These are phyloP conservation scores for Tylopilus sp. DNA, from an alignment of 1,284 basidiomycete genomes.

Conservation along the genomic window DNA sequence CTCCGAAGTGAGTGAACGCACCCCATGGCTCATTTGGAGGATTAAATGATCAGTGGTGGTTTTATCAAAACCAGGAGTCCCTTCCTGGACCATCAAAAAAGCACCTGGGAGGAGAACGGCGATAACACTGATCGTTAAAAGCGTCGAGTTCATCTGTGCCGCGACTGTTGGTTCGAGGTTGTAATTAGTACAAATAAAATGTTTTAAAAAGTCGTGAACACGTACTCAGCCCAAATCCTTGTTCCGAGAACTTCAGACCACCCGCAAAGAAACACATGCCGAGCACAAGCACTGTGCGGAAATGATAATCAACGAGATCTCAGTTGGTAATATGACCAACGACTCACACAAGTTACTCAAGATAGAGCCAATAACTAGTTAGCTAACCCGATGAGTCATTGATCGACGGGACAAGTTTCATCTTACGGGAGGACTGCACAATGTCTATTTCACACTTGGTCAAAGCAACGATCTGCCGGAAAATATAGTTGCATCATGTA, in stretches of 20 bases:
- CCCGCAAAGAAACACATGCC: slow-evolving; percentile 89
- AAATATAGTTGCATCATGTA: slow-evolving; percentile 18
- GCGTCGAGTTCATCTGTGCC: slow-evolving; percentile 82
- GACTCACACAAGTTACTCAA: slow-evolving; percentile 80
- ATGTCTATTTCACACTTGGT: slow-evolving; percentile 84
- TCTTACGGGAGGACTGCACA: slow-evolving; percentile 85
- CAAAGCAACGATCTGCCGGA: slow-evolving; percentile 81
- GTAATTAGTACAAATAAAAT: slow-evolving; percentile 5
- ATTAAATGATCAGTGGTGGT: slow-evolving; percentile 60
- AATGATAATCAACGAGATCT: background rate
- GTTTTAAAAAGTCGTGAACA: slow-evolving; percentile 16
- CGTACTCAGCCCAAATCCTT: slow-evolving; percentile 78
- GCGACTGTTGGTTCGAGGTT: slow-evolving; percentile 62
- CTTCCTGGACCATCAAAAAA: slow-evolving; percentile 57
- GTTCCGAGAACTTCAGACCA: slow-evolving; percentile 81
- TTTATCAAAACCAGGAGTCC: slow-evolving; percentile 25
- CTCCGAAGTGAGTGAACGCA: slow-evolving; percentile 49
- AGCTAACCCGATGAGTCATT: slow-evolving; percentile 29
- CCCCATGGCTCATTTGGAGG: slow-evolving; percentile 82
- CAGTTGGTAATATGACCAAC: background rate
- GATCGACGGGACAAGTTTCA: slow-evolving; percentile 7
- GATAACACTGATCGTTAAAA: slow-evolving; percentile 83
- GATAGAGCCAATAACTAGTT: slow-evolving; percentile 81
- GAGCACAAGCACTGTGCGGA: slow-evolving; percentile 66
- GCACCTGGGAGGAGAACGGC: slow-evolving; percentile 86